Base-by-base conservation (phyloP, 495 filamentous ascomycete genomes). In the Aspergillus kassunensis region DNA sequence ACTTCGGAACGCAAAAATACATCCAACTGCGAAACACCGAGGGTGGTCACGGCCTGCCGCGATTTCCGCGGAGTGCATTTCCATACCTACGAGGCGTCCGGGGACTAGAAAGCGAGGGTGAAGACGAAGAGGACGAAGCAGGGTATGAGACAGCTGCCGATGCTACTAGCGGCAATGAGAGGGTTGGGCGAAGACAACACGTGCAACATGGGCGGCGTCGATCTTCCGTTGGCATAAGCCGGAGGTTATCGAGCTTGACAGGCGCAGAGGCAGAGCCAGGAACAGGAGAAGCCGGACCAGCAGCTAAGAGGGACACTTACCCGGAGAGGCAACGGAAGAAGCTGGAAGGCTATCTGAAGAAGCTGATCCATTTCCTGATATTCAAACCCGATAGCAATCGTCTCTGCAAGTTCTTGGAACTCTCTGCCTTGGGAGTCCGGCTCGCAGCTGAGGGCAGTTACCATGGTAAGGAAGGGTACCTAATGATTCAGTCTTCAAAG, bases 321-420 rank as follows among this genome's bases (percentile, higher is more conserved):
- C 71, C 77, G 6, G 82, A 85, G 62, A 81, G 83, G 43, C 91
- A 97, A 65, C 81, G 92, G 44, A 86, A 83, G 66, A 91, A 90
- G 58, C 74, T 99, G 10, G 93, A 97, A 63, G 80, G 80, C 29
- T 99, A 99, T 64, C 73, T 99, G n/a, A 88, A 92, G 58, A 86
- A 91, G 59, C 85, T 97, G 83, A 95, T 96, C 20, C 80, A 87
- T 16, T 95, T 89, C 77, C 80, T 97, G 58, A 97, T 97, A 58
- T 97, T 99, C 70, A 82, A 93, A 37, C 82, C 93, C 13, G 95
- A 97, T 60, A 96, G 90, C 67, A 99, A 96, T 61, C 83, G 93
- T 11, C 73, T 99, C 11, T 99, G 93, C 72, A 92, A 91, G 59
- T 99, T 99, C 63, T 73, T 99, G 11, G 93, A 99, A 65, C 68